These are phyloP conservation scores for Sergeia podlipaevii DNA, from an alignment of 208 protist genomes.

Conservation along the genomic window DNA sequence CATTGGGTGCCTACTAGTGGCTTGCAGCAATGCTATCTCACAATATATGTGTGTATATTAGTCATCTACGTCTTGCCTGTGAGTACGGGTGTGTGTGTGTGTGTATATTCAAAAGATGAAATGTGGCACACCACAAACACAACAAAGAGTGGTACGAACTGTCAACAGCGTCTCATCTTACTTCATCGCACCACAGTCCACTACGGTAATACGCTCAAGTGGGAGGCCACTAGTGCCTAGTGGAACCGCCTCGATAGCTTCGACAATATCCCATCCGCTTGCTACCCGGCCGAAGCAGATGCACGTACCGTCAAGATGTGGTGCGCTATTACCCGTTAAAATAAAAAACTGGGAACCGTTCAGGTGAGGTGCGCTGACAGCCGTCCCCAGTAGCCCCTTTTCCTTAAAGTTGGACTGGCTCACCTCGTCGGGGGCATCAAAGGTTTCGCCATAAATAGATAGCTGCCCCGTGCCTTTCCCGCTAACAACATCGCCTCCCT, in stretches of 20 bases:
- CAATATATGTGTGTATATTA: no score
- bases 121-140: neutral
- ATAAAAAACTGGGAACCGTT: constrained; percentile 96
- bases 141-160: neutral
- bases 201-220: constrained; percentile 34
- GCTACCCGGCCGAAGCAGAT: constrained; percentile 94
- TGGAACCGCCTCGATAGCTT: constrained; percentile 67
- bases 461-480: constrained; percentile 92
- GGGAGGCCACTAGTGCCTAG: constrained; percentile 39
- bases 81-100: no score
- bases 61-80: no score
- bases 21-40: no score
- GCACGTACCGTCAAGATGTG: constrained; percentile 91
- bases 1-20: no score
- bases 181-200: constrained; percentile 54
- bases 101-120: no score
- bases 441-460: constrained; percentile 96
- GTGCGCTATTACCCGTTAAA: constrained; percentile 57
- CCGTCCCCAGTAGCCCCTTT: constrained; percentile 95
- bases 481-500: constrained; percentile 87
- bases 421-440: constrained; percentile 95
- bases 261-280: constrained; percentile 77
- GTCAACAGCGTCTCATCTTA: constrained; percentile 3
- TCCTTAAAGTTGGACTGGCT: constrained; percentile 77
- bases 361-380: constrained; percentile 96